Evolutionary conservation across 148 eudicot species (phyloP).

Genomic region (Rheum nobile): DNA sequence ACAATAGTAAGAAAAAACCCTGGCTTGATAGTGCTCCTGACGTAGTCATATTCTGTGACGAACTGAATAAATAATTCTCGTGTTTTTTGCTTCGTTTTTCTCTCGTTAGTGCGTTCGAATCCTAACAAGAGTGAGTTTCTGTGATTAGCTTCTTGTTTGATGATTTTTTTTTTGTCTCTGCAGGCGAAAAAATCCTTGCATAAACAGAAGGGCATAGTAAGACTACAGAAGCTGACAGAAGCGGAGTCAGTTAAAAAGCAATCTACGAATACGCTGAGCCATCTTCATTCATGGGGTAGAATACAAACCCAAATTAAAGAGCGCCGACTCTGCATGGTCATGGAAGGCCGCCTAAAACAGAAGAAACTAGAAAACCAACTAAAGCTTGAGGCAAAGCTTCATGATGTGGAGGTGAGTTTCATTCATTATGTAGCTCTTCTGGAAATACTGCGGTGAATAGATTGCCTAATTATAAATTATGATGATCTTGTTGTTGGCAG

Average conservation of each 20-base stretch:
- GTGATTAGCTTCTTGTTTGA: neutral
- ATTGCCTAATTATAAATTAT: neutral
- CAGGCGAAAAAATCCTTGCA: conserved; percentile 64
- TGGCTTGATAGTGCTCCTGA: too few species aligned
- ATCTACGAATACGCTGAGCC: conserved; percentile 45
- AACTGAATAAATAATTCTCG: too few species aligned
- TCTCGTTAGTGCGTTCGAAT: too few species aligned
- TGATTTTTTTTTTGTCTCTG: neutral
- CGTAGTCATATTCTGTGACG: too few species aligned
- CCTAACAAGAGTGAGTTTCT: too few species aligned
- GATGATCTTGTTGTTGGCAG: conserved; percentile 19
- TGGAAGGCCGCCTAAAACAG: conserved; percentile 62
- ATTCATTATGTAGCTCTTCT: neutral
- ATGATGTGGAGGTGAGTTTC: conserved; percentile 57
- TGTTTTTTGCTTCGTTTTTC: too few species aligned
- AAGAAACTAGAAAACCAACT: conserved; percentile 74
- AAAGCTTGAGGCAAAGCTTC: conserved; percentile 84
- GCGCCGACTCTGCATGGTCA: conserved; percentile 70
- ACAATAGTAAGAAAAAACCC: too few species aligned
- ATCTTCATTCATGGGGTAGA: conserved; percentile 72
- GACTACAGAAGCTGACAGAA: conserved; percentile 46
- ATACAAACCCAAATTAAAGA: conserved; percentile 66
- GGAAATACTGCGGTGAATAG: neutral
- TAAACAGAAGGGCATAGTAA: conserved; percentile 44
- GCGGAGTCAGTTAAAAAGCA: conserved; percentile 47